Base-by-base conservation (phyloP, 1,284 basidiomycete species). In the Cryptococcus floricola region DNA sequence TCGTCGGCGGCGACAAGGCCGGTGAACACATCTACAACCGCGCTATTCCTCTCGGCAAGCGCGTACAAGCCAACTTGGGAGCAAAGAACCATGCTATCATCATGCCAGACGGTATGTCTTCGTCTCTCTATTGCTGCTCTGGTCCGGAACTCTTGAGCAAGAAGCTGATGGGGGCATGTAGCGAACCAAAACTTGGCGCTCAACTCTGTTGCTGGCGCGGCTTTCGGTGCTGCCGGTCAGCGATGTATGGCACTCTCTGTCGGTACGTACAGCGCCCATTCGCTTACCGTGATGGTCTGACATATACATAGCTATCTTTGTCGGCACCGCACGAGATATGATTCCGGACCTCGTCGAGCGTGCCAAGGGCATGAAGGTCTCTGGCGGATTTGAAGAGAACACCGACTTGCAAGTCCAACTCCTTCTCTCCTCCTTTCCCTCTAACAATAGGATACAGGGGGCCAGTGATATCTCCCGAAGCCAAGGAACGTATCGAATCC, bases 201-300 rank as follows among this genome's bases (percentile, higher is more conserved):
- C 57, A 98, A 98, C 78, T 91, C 92, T 6, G 86, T 98, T 56
- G 81, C 93, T 46, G 95, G 95, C 46, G 94, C 95, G 41, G 94
- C 94, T 2, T 98, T 98, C 68, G 95, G 95, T 58, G 95, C 95
- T 63, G 95, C 95, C 39, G 95, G 95, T 23, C 95, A 98, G 75
- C 84, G 95, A 53, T 98, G 94, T 79, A 95, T 95, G 91, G 91
- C 91, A 8, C 80, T 93, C 44, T 94, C 91, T 13, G 91, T 93
- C 48, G 87, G 88, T 87, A 63, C 66, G 83, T 78, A 3, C 2
- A 14, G 7, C 47, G 6, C n/a, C 18, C 18, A 13, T 8, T 13
- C 18, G 23, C 4, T 28, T 28, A 13, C 4, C 16, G 12, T 18
- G 38, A 43, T 46, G 42, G 37, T 43, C 18, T 34, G 18, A 31